Percentiles rank a stretch among this genome's conserved stretches.
Evolutionary conservation across 768 basidiomycete genomes (phyloP).

Genomic region (Tricholoma hemisulphureum): DNA sequence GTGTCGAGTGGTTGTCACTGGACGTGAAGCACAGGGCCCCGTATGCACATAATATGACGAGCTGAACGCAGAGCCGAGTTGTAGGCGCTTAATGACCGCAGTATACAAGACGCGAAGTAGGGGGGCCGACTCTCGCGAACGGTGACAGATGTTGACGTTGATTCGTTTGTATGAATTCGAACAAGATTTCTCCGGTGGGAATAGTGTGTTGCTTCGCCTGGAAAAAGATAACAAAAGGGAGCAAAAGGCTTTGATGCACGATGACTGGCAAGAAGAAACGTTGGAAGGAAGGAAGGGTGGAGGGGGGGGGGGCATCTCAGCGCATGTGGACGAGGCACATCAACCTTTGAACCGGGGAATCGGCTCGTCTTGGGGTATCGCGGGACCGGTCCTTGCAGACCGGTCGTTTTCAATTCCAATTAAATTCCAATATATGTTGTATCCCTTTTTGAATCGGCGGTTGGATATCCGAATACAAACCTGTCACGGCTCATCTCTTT

Average conservation of each 20-base stretch:
- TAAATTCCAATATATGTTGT: no score
- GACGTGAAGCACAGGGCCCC: not conserved
- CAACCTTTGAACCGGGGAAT: conserved; percentile 16
- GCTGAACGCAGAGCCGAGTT: not conserved
- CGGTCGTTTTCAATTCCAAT: no score
- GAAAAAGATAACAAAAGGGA: not conserved
- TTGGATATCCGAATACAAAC: conserved; percentile 6
- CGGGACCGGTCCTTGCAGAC: no score
- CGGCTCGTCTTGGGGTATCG: conserved; percentile 18
- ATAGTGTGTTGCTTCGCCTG: not conserved
- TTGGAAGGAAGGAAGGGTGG: not conserved
- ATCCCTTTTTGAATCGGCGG: conserved; percentile 21
- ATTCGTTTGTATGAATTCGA: not conserved
- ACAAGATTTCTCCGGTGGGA: not conserved
- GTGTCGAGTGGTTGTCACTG: not conserved
- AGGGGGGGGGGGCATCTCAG: not conserved
- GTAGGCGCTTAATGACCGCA: not conserved
- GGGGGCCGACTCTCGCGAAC: not conserved
- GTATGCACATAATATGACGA: no score
- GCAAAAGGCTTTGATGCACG: not conserved
- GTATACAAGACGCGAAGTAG: not conserved
- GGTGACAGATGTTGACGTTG: not conserved
- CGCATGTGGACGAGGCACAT: conserved; percentile 7
- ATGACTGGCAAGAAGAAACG: no score
- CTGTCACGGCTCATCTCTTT: not conserved